Base-by-base conservation (phyloP, 2,329 filamentous ascomycete species). In the Lecanosticta acicola region DNA sequence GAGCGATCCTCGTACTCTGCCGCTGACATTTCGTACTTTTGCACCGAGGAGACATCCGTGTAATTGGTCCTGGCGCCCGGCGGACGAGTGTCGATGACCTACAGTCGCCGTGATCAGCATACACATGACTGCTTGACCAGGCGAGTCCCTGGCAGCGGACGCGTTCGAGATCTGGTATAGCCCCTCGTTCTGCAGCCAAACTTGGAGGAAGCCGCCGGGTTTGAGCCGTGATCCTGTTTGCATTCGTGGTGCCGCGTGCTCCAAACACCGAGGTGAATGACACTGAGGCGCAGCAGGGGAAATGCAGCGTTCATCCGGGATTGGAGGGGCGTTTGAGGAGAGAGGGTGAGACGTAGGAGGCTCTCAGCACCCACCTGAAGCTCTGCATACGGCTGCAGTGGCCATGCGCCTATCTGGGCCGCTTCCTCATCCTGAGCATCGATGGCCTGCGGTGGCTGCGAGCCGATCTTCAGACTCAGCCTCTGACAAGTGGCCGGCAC, bases 1-100 rank as follows among this genome's bases (percentile, higher is more conserved):
- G 81, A 75, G 62, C 90, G 88, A 61, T 81, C 80, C 65, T 89
- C 88, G 69, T 98, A 98, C 62, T 90, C 85, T 40, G 83, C 77
- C 42, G 78, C 75, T n/a, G 89, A 87, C 77, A 98, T 85, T 52
- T 85, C 80, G 67, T 93, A 97, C 71, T 96, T 96, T 46, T 89
- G 81, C 3, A 96, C 88, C 8, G 80, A 77, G 35, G 85, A 84
- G 36, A 85, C 78, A 69, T 94, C 90, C 55, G 79, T 84, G 69
- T 86, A 88, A 68, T 96, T 90, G 51, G 80, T 81, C 53, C 86
- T 83, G 52, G 83, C 80, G 40, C 79, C 78, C 38, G 81, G 77
- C 39, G 90, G 90, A 43, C 91, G 84, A 43, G 80, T 84, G 69
- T 96, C 91, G 57, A 76, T 72, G 55, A 95, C 81, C 89, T 94